phyloP scores from a whole-genome alignment of 768 basidiomycete species.

The Lactarius sp. region DNA sequence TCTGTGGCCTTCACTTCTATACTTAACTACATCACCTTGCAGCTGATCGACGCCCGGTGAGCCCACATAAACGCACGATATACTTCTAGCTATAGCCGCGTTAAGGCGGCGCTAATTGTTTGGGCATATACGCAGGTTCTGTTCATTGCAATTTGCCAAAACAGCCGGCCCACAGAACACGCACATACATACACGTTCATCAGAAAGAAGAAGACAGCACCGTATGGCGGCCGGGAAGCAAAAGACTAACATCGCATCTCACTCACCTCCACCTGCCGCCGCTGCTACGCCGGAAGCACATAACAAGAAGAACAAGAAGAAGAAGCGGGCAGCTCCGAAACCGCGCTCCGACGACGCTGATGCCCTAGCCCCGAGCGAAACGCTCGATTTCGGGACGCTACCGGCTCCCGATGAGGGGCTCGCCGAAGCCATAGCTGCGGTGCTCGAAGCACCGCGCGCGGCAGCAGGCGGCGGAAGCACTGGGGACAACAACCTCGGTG shows the following conservation, averaged over 20 bases:
- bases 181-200: background rate
- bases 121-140: conserved; percentile 2
- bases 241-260: conserved; percentile 6
- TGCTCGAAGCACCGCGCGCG: conserved; percentile 18
- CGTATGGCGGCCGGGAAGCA: conserved; percentile 22
- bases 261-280: background rate
- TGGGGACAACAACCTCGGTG: conserved; percentile 1
- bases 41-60: conserved; percentile 18
- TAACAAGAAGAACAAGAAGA: conserved; percentile 18
- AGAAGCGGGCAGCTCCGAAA: conserved; percentile 14
- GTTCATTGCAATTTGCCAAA: conserved; percentile 1
- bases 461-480: conserved; percentile 6
- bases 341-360: conserved; percentile 16
- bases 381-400: conserved; percentile 21
- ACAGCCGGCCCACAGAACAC: background rate
- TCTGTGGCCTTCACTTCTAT: conserved; percentile 14
- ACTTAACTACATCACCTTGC: conserved; percentile 13
- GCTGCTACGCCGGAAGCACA: conserved; percentile 5
- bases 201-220: background rate
- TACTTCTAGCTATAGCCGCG: background rate
- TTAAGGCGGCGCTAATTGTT: background rate
- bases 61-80: conserved; percentile 8
- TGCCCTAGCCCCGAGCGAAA: conserved; percentile 17
- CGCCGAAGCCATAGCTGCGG: conserved; percentile 25
- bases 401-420: conserved; percentile 23